phyloP scores from a whole-genome alignment of 2,329 filamentous ascomycete species.

The Aspergillus ochraceoroseus region DNA sequence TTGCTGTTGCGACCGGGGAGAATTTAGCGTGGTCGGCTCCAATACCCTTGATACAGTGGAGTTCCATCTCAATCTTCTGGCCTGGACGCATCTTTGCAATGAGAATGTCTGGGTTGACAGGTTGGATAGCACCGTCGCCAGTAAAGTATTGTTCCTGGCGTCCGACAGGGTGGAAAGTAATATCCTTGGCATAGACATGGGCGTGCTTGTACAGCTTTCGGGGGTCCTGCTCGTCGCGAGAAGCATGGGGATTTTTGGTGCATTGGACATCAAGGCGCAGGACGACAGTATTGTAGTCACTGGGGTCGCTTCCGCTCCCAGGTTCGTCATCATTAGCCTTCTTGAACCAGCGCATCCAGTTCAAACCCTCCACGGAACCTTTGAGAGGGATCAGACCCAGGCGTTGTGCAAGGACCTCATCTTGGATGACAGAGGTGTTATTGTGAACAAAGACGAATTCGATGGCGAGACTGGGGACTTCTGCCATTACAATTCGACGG shows the following conservation, averaged over 20 bases:
- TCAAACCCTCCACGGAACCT: conserved; percentile 70
- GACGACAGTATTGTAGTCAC: conserved; percentile 82
- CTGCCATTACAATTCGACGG: conserved; percentile 88
- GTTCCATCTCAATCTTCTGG: conserved; percentile 77
- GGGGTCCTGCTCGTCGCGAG: conserved; percentile 70
- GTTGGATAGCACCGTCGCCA: conserved; percentile 62
- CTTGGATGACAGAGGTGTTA: conserved; percentile 97
- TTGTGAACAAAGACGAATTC: conserved; percentile 90
- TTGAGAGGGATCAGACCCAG: conserved; percentile 87
- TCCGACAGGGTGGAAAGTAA: conserved; percentile 71
- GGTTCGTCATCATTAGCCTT: conserved; percentile 63
- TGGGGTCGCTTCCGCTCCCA: conserved; percentile 48
- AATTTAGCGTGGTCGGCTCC: conserved; percentile 96
- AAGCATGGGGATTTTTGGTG: conserved; percentile 69
- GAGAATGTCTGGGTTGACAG: conserved; percentile 86
- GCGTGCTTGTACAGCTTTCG: conserved; percentile 79
- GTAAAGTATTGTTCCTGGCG: conserved; percentile 64
- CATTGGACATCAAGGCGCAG: conserved; percentile 74
- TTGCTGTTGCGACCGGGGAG: conserved; percentile 90
- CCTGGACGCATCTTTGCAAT: conserved; percentile 90
- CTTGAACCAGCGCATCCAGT: conserved; percentile 76
- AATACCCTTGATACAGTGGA: conserved; percentile 93
- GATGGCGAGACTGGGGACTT: conserved; percentile 90
- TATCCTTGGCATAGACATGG: conserved; percentile 72
- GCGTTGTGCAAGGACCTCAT: conserved; percentile 88